Evolutionary conservation across 2,329 filamentous ascomycete species (phyloP).

Genomic region (Talaromyces sp.): DNA sequence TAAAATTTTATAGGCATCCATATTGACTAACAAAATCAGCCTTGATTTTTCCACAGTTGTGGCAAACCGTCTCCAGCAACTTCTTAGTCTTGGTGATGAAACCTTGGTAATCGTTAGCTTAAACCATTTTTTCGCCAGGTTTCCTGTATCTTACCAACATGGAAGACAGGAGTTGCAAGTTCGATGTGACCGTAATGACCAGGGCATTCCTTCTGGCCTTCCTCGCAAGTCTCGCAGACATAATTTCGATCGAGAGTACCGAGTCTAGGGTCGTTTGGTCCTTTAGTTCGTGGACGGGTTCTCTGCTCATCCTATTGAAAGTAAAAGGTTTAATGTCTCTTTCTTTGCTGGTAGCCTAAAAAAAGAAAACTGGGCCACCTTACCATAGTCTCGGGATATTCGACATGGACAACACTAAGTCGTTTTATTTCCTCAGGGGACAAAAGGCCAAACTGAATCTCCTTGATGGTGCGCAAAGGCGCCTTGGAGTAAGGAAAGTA

Average conservation of each 20-base stretch:
- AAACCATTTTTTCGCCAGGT: neutral
- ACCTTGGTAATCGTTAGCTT: slow-evolving; percentile 50
- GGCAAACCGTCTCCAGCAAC: slow-evolving; percentile 96
- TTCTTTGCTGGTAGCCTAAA: slow-evolving; percentile 9
- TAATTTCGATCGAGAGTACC: slow-evolving; percentile 94
- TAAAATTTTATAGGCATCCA: slow-evolving; percentile 16
- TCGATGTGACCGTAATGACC: slow-evolving; percentile 99
- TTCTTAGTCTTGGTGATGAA: slow-evolving; percentile 99
- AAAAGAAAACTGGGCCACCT: slow-evolving; percentile 19
- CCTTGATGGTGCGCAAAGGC: slow-evolving; percentile 94
- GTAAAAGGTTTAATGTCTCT: slow-evolving; percentile 12
- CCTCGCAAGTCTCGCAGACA: slow-evolving; percentile 93
- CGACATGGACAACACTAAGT: slow-evolving; percentile 93
- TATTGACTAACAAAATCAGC: slow-evolving; percentile 87
- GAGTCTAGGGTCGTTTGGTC: slow-evolving; percentile 90
- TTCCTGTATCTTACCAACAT: slow-evolving; percentile 54
- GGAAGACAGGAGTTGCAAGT: slow-evolving; percentile 91
- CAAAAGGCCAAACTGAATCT: slow-evolving; percentile 97
- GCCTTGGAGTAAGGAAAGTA: slow-evolving; percentile 87
- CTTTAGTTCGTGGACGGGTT: slow-evolving; percentile 81
- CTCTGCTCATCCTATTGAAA: slow-evolving; percentile 70
- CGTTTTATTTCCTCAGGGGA: slow-evolving; percentile 98
- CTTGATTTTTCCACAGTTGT: slow-evolving; percentile 97
- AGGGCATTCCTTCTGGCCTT: slow-evolving; percentile 92
- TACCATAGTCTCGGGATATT: slow-evolving; percentile 97